These are phyloP conservation scores for Mycogone perniciosa DNA, from an alignment of 2,329 filamentous ascomycete species.

Conservation along the genomic window DNA sequence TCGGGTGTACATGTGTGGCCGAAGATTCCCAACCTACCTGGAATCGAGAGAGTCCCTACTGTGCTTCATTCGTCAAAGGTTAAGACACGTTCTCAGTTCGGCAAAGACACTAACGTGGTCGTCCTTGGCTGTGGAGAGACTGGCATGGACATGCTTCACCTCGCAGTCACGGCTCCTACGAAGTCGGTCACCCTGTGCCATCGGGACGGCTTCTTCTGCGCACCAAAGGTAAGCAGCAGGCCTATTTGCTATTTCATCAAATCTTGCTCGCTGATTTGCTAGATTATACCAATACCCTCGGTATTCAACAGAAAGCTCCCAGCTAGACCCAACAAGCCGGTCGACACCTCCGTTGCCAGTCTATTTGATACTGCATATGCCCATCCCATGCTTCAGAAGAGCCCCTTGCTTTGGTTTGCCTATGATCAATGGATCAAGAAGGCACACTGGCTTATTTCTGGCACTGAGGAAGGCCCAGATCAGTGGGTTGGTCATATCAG, in stretches of 20 bases:
- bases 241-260: accelerated
- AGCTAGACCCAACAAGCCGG: slow-evolving; percentile 34
- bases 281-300: slow-evolving; percentile 24
- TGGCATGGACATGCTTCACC: slow-evolving; percentile 38
- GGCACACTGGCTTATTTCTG: slow-evolving; percentile 38
- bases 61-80: slow-evolving; percentile 39
- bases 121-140: slow-evolving; percentile 41
- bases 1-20: slow-evolving; percentile 39
- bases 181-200: slow-evolving; percentile 39
- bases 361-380: slow-evolving; percentile 47
- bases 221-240: slow-evolving; percentile 32
- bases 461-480: slow-evolving; percentile 39
- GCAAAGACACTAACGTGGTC: slow-evolving; percentile 32
- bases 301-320: neutral
- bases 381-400: slow-evolving; percentile 39
- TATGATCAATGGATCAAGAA: slow-evolving; percentile 41
- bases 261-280: neutral
- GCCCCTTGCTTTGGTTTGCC: slow-evolving; percentile 36
- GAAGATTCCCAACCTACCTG: slow-evolving; percentile 31
- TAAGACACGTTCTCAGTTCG: slow-evolving; percentile 37
- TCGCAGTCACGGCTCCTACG: slow-evolving; percentile 38
- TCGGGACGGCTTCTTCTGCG: slow-evolving; percentile 39
- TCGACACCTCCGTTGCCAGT: slow-evolving; percentile 41
- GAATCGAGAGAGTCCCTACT: slow-evolving; percentile 29
- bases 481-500: slow-evolving; percentile 43